Percentiles rank a stretch among this genome's conserved stretches.
Conservation (phyloP, 495 filamentous ascomycete species). For the Penicillium manginii region DNA sequence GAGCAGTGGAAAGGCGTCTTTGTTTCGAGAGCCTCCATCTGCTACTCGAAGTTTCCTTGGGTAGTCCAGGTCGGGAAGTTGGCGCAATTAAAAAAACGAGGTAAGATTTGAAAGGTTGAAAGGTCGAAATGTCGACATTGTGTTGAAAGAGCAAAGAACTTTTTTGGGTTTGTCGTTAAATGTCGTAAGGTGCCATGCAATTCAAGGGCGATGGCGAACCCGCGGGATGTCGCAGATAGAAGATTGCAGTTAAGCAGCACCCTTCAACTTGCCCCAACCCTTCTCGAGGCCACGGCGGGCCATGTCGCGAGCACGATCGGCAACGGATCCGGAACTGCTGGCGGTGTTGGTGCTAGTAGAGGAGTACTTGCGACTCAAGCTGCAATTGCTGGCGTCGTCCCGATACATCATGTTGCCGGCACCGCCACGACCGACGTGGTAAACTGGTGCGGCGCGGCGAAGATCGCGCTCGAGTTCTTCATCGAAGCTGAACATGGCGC, state of each 20-base stretch:
- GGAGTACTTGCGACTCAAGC: slow-evolving; percentile 47
- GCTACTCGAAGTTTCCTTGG: not conserved
- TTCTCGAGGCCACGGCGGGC: slow-evolving; percentile 47
- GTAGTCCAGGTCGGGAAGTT: slow-evolving; percentile 12
- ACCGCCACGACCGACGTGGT: slow-evolving; percentile 87
- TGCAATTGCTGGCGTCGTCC: slow-evolving; percentile 33
- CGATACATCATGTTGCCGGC: slow-evolving; percentile 74
- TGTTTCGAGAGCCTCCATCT: not conserved
- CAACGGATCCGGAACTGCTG: slow-evolving; percentile 44
- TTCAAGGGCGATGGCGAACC: slow-evolving; percentile 1
- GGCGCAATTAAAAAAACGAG: slow-evolving; percentile 20
- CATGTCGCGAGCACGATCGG: slow-evolving; percentile 45
- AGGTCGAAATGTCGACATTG: not conserved
- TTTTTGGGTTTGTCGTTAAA: slow-evolving; percentile 37
- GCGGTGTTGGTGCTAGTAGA: slow-evolving; percentile 38
- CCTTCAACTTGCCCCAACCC: slow-evolving; percentile 50
- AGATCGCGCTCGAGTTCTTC: slow-evolving; percentile 82
- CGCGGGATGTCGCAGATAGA: slow-evolving; percentile 3
- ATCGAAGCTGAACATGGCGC: slow-evolving; percentile 85
- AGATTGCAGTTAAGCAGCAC: slow-evolving; percentile 34
- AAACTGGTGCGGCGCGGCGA: slow-evolving; percentile 65
- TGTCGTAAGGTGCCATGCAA: slow-evolving; percentile 32
- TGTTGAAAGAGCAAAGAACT: slow-evolving; percentile 22
- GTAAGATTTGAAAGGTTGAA: slow-evolving; percentile 5
- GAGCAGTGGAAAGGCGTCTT: not conserved